Conservation (phyloP, 306 rosid species). For the Sicyos baderoa region DNA sequence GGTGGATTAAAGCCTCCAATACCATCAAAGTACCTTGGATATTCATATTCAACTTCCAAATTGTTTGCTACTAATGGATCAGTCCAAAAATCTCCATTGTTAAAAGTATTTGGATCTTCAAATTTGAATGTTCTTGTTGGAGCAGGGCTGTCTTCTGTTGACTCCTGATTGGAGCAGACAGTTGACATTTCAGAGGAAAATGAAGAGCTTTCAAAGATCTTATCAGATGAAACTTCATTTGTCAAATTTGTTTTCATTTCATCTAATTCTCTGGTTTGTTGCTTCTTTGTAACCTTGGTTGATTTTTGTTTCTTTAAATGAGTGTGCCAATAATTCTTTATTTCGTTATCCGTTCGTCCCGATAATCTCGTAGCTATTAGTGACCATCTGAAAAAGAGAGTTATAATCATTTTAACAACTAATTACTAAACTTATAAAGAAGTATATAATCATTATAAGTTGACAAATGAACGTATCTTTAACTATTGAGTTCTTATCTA, state of each 20-base stretch:
- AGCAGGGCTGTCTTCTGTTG: constrained; percentile 5
- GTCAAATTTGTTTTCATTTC: neutral
- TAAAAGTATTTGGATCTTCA: neutral
- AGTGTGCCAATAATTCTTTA: constrained; percentile 68
- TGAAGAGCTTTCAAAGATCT: constrained; percentile 12
- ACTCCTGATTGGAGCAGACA: neutral
- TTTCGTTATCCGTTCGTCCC: constrained; percentile 69
- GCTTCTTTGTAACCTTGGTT: neutral
- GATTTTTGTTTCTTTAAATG: constrained; percentile 31
- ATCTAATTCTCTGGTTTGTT: too few species aligned
- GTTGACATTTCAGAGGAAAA: constrained; percentile 7
- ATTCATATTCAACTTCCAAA: neutral
- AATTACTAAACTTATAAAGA: neutral
- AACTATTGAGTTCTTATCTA: too few species aligned
- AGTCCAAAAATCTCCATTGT: constrained; percentile 10
- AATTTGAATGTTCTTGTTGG: neutral
- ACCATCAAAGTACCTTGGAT: neutral
- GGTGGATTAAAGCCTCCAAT: neutral
- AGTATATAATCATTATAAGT: too few species aligned
- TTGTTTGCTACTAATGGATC: neutral
- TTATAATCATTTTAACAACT: neutral
- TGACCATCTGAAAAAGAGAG: constrained; percentile 43
- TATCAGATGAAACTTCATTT: neutral
- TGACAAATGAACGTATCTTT: too few species aligned
- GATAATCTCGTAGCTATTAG: constrained; percentile 42